These are phyloP conservation scores for Verticillium nonalfalfae DNA, from an alignment of 2,329 filamentous ascomycete genomes.

Conservation along the genomic window DNA sequence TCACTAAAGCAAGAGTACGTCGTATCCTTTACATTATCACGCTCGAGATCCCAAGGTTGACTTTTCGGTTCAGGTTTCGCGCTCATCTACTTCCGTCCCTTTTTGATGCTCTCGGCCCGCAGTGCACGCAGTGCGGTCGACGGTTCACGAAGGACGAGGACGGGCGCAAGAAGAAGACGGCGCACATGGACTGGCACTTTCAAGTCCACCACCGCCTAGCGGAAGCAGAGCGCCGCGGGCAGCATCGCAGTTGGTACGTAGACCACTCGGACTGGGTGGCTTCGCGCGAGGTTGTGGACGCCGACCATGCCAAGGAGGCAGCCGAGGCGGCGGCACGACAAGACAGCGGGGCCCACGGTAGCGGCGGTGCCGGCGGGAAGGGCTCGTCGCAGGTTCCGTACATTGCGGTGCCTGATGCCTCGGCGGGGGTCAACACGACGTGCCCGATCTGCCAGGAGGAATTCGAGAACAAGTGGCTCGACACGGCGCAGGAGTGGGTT, in stretches of 20 bases:
- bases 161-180: constrained; percentile 78
- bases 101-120: constrained; percentile 76
- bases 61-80: constrained; percentile 49
- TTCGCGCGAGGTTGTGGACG: constrained; percentile 73
- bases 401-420: constrained; percentile 78
- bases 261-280: constrained; percentile 79
- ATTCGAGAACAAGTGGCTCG: constrained; percentile 87
- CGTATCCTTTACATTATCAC: too few species aligned
- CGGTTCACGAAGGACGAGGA: constrained; percentile 73
- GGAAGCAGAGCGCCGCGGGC: constrained; percentile 77
- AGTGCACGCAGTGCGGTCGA: constrained; percentile 86
- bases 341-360: neutral
- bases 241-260: constrained; percentile 92
- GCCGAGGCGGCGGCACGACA: constrained; percentile 15
- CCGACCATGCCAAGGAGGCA: constrained; percentile 37
- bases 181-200: constrained; percentile 98
- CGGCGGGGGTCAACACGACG: constrained; percentile 64
- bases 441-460: constrained; percentile 96
- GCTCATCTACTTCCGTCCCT: constrained; percentile 67
- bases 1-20: constrained; percentile 67
- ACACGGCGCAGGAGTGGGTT: constrained; percentile 92
- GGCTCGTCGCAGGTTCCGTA: constrained; percentile 50
- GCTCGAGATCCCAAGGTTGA: neutral
- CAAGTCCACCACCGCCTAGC: constrained; percentile 83
- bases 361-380: neutral